A percentile compares a stretch with the other conserved stretches of the same genome.
Conservation (phyloP, 2,329 filamentous ascomycete species). For the Thelonectria blattea region DNA sequence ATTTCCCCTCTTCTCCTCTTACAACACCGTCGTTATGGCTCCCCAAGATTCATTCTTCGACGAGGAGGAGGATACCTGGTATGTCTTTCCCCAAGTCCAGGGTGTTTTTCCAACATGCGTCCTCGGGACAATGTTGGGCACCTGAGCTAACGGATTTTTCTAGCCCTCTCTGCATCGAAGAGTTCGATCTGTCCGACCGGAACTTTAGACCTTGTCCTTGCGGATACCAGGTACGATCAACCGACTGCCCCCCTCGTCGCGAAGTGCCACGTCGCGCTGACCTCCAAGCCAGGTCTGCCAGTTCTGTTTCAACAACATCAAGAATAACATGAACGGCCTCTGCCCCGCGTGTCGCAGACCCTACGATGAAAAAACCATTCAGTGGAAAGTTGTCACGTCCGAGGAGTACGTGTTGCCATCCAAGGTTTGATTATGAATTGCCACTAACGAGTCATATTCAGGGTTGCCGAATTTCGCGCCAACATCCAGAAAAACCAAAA, state of each 20-base stretch:
- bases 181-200: constrained; percentile 96
- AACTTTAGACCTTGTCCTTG: constrained; percentile 98
- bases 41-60: constrained; percentile 75
- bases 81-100: constrained; percentile 39
- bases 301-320: constrained; percentile 99
- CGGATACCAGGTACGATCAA: constrained; percentile 83
- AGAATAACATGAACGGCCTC: constrained; percentile 95
- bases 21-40: constrained; percentile 56
- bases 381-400: constrained; percentile 92
- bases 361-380: constrained; percentile 96
- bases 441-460: constrained; percentile 43
- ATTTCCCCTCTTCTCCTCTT: constrained; percentile 28
- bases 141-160: constrained; percentile 31
- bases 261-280: constrained; percentile 35
- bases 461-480: constrained; percentile 75
- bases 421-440: constrained; percentile 8
- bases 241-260: constrained; percentile 4
- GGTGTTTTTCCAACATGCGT: constrained; percentile 25
- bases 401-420: constrained; percentile 76
- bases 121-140: constrained; percentile 32
- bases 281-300: constrained; percentile 80
- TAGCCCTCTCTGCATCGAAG: constrained; percentile 97
- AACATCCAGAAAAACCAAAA: constrained; percentile 91
- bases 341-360: constrained; percentile 96
- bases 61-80: constrained; percentile 75